Evolutionary conservation across 1,284 basidiomycete genomes (phyloP), one percentile per base, ranked within the genome.

Genomic region (Schizophyllum amplum): DNA sequence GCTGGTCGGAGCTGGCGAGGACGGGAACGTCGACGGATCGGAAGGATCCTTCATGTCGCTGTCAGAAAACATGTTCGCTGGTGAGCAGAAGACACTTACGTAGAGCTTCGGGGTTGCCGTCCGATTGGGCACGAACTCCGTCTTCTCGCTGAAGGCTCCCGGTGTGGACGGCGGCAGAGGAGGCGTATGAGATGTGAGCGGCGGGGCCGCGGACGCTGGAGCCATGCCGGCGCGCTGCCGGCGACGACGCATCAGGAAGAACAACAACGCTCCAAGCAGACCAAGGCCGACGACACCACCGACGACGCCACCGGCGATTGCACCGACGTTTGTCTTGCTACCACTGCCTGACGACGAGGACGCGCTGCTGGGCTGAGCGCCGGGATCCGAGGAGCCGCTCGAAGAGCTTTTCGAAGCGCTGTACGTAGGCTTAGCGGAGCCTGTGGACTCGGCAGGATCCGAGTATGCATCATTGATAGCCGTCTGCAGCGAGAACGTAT

Each of bases 261-360:
- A 69, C 0, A 68, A 59, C 4, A 70, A 53, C 1, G 66, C 71
- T n/a, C 62, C 68, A 22, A 75, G 60, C 24, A 75, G 61, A 5
- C 66, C 68, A 15, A 77, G 54, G 24, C 55, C 64, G 51, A 71
- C 67, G 9, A 76, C 58, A 21, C 75, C 78, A 4, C 76, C 78
- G 1, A 80, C 70, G 6, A 76, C 72, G 24, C 77, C 77, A 5
- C 77, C 77, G 22, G 75, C 75, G 42, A 81, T 79, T 4, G 74
- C 75, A 5, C 77, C 78, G n/a, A 74, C 67, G 58, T 74, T 68
- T 21, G 67, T 62, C 26, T 63, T 59, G 33, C 33, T 42, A 17
- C 33, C 33, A 17, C 33, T 17, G 73, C 75, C 13, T 74, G 75
- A 20, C 17, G 33, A 9, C 13, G 33, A 42, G 13, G 33, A 42